Percentiles rank a stretch among this genome's conserved stretches.
Evolutionary conservation across 2,329 filamentous ascomycete genomes (phyloP).

Genomic region (Fusarium poae): DNA sequence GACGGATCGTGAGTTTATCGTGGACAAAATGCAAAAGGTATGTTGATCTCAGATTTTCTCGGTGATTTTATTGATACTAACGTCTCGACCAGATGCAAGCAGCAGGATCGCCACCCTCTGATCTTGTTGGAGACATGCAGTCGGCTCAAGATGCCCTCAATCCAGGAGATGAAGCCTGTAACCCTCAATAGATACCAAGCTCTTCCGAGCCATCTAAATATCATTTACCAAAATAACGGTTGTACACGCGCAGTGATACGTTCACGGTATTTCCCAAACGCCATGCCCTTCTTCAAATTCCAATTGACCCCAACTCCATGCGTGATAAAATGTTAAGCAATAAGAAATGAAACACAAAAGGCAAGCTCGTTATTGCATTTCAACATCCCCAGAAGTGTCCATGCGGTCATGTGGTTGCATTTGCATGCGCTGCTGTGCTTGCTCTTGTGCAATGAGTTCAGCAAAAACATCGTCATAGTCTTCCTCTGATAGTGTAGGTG

Average conservation of each 20-base stretch:
- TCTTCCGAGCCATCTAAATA: conserved; percentile 46
- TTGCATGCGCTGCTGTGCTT: conserved; percentile 26
- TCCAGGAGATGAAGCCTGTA: conserved; percentile 71
- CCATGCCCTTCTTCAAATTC: conserved; percentile 28
- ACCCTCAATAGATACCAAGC: conserved; percentile 65
- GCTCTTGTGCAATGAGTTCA: conserved; percentile 54
- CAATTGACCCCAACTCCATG: conserved; percentile 41
- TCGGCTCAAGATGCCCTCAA: conserved; percentile 80
- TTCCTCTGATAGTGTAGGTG: conserved; percentile 63
- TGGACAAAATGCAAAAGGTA: conserved; percentile 98
- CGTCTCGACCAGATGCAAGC: conserved; percentile 85
- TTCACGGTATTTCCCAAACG: conserved; percentile 41
- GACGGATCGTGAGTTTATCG: conserved; percentile 89
- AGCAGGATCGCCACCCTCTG: conserved; percentile 87
- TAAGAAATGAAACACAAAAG: neutral
- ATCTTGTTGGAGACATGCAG: conserved; percentile 90
- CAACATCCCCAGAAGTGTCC: conserved; percentile 59
- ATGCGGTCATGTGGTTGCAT: conserved; percentile 56
- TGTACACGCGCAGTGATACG: conserved; percentile 44
- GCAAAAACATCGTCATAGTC: conserved; percentile 74
- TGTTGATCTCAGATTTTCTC: conserved; percentile 44
- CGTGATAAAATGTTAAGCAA: conserved; percentile 23
- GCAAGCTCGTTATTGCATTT: conserved; percentile 30
- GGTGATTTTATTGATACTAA: conserved; percentile 7
- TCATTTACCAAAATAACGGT: conserved; percentile 44